Evolutionary conservation across 306 rosid species (phyloP), one percentile per base, ranked within the genome.

Genomic region (Ziziphus jujuba): DNA sequence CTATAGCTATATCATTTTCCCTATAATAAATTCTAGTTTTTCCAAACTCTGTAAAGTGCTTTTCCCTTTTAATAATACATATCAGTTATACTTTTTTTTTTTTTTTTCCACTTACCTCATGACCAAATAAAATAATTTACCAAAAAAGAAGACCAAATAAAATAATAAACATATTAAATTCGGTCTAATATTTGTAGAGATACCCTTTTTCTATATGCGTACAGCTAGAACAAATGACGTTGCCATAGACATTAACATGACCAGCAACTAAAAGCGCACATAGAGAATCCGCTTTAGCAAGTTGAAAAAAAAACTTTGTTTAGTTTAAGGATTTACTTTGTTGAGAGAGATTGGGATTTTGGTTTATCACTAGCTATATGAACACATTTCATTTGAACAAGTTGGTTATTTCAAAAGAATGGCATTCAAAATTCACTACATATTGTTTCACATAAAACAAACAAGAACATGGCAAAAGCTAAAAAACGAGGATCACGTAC

Each of bases 401-500:
- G 10, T 16, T 47, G 16, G 56, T 17, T 25, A 9, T 64, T 64
- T 0, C 22, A 24, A 2, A 9, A 17, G 24, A 50, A 49, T 25
- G 33, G 22, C 25, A 34, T 33, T 65, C 47, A 33, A 31, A n/a
- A n/a, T n/a, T n/a, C n/a, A 65, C 28, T 5, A 20, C 13, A 19
- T 16, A 48, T 17, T 50, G 43, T 74, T 64, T 63, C 69, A 56
- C 74, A 49, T 33, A 44, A 76, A 75, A 73, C 78, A 78, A 57
- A 81, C 22, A 22, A 19, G 38, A 15, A 67, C 52, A 66, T 40
- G 34, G 58, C 24, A 43, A 65, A 23, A 72, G 67, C 54, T 61
- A 44, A 47, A 72, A 54, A 65, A 79, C 63, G 73, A 70, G 44
- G 58, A 71, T 16, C 77, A 72, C 84, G 72, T 72, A 54, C 45